Base-by-base conservation (phyloP, 2,329 filamentous ascomycete species). In the Stemphylium vesicarium region DNA sequence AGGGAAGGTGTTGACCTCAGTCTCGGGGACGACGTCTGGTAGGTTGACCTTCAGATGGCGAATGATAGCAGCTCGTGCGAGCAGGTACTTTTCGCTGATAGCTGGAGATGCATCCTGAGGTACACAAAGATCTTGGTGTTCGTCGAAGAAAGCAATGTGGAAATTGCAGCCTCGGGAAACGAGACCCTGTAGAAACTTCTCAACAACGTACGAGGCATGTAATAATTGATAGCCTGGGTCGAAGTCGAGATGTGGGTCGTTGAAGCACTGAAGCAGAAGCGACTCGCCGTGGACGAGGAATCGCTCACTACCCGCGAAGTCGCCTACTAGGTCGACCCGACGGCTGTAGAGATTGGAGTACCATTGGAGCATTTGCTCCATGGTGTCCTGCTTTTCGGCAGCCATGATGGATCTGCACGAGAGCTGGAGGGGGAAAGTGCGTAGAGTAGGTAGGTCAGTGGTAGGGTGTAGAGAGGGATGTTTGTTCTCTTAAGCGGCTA, bases 241-340 rank as follows among this genome's bases (percentile, higher is more conserved):
- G 60, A 90, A 89, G 66, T 92, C 86, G 36, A 92, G 82, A 18
- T 82, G 79, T 10, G 81, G 77, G 60, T 88, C 81, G n/a, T 78
- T 75, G 42, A 92, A 83, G 64, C 84, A 88, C 53, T 89, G 77
- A 6, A 85, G 77, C 10, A 92, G 77, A n/a, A 92, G 73, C 0
- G 88, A 88, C 65, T 93, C 88, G 26, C 89, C 89, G 60, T 92
- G 88, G 26, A 92, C 82, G 18, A 88, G 77, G 69, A 92, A 92
- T 10, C 88, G 79, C 68, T 91, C 89, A 56, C 85, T 85, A 18
- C 90, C 89, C 3, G 88, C 88, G 73, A 90, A 92, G 68, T 92
- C 90, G 36, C 89, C 88, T 4, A 92, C 84, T 2, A 92, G 81
- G 55, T 76, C 73, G 47, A 76, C 70, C 32, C 73, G 70, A 36